A percentile compares a stretch with the other conserved stretches of the same genome.
phyloP scores from a whole-genome alignment of 2,329 filamentous ascomycete genomes.

The Pyrenochaeta sp. region DNA sequence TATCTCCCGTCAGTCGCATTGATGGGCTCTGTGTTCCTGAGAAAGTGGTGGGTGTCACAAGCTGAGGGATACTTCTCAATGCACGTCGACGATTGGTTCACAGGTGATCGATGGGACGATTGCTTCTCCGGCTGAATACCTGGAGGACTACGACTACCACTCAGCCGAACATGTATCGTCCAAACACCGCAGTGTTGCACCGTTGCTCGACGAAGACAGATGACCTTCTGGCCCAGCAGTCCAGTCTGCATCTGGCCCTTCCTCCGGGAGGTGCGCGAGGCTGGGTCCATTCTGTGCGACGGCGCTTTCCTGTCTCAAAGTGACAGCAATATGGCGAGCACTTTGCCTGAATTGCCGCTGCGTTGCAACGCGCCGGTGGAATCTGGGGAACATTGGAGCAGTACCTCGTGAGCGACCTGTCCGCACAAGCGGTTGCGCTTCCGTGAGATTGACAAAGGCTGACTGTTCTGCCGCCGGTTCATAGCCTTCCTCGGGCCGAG shows the following conservation, averaged over 20 bases:
- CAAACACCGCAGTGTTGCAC: conserved; percentile 6
- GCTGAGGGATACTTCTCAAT: conserved; percentile 6
- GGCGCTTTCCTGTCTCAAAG: conserved; percentile 1
- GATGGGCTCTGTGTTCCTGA: conserved; percentile 10
- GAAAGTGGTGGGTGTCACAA: conserved; percentile 17
- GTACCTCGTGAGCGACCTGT: conserved; percentile 1
- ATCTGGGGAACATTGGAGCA: conserved; percentile 4
- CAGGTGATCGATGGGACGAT: neutral
- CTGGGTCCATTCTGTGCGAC: conserved; percentile 12
- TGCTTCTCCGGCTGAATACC: neutral
- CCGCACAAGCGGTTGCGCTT: conserved; percentile 1
- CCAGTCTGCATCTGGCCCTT: conserved; percentile 3
- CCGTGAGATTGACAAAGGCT: neutral
- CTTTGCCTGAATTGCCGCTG: conserved; percentile 4
- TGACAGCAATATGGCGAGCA: conserved; percentile 14
- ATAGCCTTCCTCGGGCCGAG: neutral
- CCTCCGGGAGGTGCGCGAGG: conserved; percentile 10
- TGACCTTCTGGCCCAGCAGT: conserved; percentile 6
- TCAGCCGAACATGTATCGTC: conserved; percentile 4
- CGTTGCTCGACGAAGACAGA: conserved; percentile 1
- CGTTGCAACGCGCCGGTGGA: conserved; percentile 2
- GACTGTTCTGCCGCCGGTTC: conserved; percentile 1
- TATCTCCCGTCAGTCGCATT: conserved; percentile 7
- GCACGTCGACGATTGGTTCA: conserved; percentile 2
- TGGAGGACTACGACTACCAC: neutral